Evolutionary conservation across 2,329 filamentous ascomycete species (phyloP).

Genomic region (Fonsecaea nubica): DNA sequence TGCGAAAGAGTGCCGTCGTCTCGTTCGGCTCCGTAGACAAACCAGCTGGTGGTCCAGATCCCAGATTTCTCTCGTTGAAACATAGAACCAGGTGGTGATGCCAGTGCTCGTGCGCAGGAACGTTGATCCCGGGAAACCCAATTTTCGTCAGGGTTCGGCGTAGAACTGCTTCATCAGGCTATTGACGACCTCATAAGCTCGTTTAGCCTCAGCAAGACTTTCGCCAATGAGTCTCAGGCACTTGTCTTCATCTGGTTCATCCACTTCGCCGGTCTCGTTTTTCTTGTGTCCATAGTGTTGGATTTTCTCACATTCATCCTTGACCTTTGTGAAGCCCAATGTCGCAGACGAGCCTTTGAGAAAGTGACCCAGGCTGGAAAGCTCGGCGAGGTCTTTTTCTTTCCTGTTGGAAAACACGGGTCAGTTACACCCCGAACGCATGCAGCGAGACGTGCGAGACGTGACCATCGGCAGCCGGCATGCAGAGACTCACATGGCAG

Average conservation of each 20-base stretch:
- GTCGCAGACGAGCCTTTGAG: slow-evolving; percentile 97
- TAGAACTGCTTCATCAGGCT: slow-evolving; percentile 75
- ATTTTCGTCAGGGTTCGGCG: slow-evolving; percentile 49
- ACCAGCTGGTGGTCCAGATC: slow-evolving; percentile 8
- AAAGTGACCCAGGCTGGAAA: slow-evolving; percentile 90
- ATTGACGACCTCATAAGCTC: slow-evolving; percentile 77
- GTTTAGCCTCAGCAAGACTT: slow-evolving; percentile 73
- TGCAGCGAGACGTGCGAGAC: neutral
- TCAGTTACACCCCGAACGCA: slow-evolving; percentile 9
- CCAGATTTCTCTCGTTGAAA: slow-evolving; percentile 14
- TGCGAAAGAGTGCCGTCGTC: slow-evolving; percentile 1
- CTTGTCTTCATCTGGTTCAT: slow-evolving; percentile 69
- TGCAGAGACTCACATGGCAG: slow-evolving; percentile 67
- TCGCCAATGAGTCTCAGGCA: slow-evolving; percentile 74
- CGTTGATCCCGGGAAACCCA: slow-evolving; percentile 3
- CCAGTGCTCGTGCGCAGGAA: slow-evolving; percentile 2
- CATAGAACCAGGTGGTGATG: slow-evolving; percentile 15
- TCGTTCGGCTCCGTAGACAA: slow-evolving; percentile 11
- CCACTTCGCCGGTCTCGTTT: slow-evolving; percentile 73
- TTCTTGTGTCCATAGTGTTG: slow-evolving; percentile 87
- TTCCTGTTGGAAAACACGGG: slow-evolving; percentile 57
- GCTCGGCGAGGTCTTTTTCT: slow-evolving; percentile 70
- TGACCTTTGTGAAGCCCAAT: slow-evolving; percentile 86
- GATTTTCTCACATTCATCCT: slow-evolving; percentile 94
- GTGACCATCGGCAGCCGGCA: neutral